Evolutionary conservation across 1,139 yeast species (phyloP).

Genomic region (Yamadazyma triangularis): DNA sequence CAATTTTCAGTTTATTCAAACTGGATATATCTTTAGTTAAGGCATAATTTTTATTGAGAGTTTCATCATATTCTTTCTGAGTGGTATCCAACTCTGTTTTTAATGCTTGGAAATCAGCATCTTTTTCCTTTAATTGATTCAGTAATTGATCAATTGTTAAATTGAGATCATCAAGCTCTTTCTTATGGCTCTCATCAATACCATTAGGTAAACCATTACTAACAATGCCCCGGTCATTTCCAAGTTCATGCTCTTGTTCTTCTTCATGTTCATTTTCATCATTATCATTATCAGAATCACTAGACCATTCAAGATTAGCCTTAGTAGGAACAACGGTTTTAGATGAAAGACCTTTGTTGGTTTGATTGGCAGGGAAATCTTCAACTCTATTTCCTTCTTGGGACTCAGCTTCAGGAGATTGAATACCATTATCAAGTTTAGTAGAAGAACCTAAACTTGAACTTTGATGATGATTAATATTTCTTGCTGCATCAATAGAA

Average conservation of each 20-base stretch:
- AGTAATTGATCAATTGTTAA: slow-evolving; percentile 9
- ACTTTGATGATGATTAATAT: neutral
- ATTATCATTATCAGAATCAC: slow-evolving; percentile 58
- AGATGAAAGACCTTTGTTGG: slow-evolving; percentile 47
- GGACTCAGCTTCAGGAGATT: neutral
- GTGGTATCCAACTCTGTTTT: slow-evolving; percentile 11
- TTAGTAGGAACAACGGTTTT: slow-evolving; percentile 71
- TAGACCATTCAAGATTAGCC: slow-evolving; percentile 78
- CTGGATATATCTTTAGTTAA: slow-evolving; percentile 8
- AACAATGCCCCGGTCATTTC: slow-evolving; percentile 1
- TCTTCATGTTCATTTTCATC: slow-evolving; percentile 7
- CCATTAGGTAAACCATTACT: slow-evolving; percentile 1
- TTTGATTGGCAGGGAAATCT: slow-evolving; percentile 10
- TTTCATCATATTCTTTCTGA: slow-evolving; percentile 8
- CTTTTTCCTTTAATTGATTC: slow-evolving; percentile 5
- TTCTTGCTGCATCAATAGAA: neutral
- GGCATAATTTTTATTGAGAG: slow-evolving; percentile 7
- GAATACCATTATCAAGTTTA: neutral
- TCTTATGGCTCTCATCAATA: neutral
- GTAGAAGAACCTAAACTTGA: neutral
- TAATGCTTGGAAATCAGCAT: slow-evolving; percentile 9
- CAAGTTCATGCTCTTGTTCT: slow-evolving; percentile 5
- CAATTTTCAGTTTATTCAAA: slow-evolving; percentile 5
- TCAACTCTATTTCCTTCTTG: slow-evolving; percentile 1
- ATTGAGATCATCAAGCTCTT: no score